Conservation (phyloP, 1,139 yeast species). For the Casaregolazyma suthepensis region DNA sequence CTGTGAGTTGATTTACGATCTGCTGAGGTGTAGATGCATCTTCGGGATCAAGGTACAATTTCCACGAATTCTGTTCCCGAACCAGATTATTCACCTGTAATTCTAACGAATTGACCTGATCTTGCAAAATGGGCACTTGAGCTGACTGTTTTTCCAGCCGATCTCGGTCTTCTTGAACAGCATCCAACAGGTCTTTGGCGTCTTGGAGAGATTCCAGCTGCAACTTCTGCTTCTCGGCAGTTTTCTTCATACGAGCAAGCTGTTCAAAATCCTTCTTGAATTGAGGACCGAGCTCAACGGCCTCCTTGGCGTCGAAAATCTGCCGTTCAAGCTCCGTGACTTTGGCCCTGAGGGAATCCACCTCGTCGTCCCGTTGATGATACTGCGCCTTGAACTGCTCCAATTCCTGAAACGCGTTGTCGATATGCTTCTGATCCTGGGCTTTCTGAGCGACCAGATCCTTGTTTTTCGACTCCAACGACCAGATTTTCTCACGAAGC, state of each 20-base stretch:
- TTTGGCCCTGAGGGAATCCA: slow-evolving; percentile 11
- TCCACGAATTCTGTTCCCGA: slow-evolving; percentile 39
- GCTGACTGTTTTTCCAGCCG: slow-evolving; percentile 40
- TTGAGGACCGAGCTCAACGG: slow-evolving; percentile 41
- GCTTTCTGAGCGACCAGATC: slow-evolving; percentile 14
- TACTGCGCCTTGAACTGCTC: slow-evolving; percentile 30
- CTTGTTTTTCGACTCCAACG: slow-evolving; percentile 14
- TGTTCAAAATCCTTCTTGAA: slow-evolving; percentile 53
- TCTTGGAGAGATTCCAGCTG: slow-evolving; percentile 40
- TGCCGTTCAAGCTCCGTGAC: slow-evolving; percentile 20
- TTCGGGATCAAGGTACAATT: slow-evolving; percentile 26
- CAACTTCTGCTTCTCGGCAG: slow-evolving; percentile 43
- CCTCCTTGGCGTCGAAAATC: slow-evolving; percentile 31
- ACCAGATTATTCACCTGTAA: slow-evolving; percentile 47
- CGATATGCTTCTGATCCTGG: slow-evolving; percentile 18
- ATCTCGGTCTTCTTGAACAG: slow-evolving; percentile 47
- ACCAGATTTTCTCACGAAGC: slow-evolving; percentile 12
- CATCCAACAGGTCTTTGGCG: slow-evolving; percentile 42
- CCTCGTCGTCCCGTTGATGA: slow-evolving; percentile 33
- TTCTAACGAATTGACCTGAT: slow-evolving; percentile 46
- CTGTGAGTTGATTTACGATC: slow-evolving; percentile 29
- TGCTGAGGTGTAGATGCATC: slow-evolving; percentile 31
- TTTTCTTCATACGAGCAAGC: slow-evolving; percentile 50
- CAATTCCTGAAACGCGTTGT: slow-evolving; percentile 14
- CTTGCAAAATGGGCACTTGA: slow-evolving; percentile 41